phyloP scores from a whole-genome alignment of 1,284 basidiomycete genomes.

The Ustilago trichophora region DNA sequence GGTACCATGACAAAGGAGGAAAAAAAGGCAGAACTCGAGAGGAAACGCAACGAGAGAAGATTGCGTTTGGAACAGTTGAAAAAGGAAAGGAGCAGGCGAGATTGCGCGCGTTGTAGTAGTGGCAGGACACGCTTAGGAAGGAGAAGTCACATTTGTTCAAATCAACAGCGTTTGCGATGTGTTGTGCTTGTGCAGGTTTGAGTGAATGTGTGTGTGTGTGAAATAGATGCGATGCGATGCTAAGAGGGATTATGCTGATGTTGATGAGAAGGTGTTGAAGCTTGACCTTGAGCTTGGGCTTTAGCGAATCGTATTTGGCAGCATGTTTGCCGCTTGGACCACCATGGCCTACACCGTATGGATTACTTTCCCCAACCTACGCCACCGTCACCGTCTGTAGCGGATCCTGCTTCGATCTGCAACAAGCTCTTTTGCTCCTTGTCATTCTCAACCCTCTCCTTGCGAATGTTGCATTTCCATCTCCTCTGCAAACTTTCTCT shows the following conservation, averaged over 20 bases:
- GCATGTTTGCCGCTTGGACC: conserved; percentile 43
- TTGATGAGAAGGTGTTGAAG: not conserved
- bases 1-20: conserved; percentile 53
- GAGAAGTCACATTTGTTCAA: too few relatives aligned
- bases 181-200: not conserved
- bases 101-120: conserved; percentile 22
- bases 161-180: too few relatives aligned
- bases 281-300: not conserved
- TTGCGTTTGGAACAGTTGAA: conserved; percentile 50
- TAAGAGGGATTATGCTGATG: not conserved
- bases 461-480: not conserved
- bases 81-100: conserved; percentile 43
- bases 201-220: not conserved
- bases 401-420: not conserved
- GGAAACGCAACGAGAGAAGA: conserved; percentile 50
- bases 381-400: too few relatives aligned
- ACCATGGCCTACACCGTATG: conserved; percentile 36
- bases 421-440: not conserved
- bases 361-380: not conserved
- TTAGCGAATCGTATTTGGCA: conserved; percentile 21
- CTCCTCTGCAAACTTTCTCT: conserved; percentile 19
- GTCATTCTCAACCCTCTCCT: not conserved
- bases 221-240: not conserved
- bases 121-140: too few relatives aligned
- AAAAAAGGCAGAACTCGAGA: conserved; percentile 53